Base-by-base conservation (phyloP, 2,329 filamentous ascomycete species). In the Fusarium papillatum region DNA sequence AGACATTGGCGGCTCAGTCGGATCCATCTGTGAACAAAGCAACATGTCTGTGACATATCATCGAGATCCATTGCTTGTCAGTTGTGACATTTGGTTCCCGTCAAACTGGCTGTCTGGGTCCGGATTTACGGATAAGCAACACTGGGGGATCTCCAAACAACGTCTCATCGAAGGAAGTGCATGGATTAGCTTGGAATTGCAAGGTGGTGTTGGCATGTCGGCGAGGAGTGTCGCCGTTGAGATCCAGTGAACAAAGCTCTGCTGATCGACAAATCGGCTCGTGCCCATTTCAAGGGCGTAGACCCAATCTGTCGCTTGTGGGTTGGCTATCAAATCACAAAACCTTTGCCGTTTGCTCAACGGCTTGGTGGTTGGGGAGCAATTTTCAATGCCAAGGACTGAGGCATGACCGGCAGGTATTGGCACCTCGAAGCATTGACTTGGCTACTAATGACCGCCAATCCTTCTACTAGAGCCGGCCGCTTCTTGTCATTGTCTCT, bases 381-480 rank as follows among this genome's bases (percentile, higher is more conserved):
- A 57, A 57, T 57, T 57, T 57, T 57, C 53, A 57, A 57, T 57
- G 53, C 53, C 53, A 57, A 57, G 53, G 53, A 10, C 53, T 57
- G 53, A 57, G 29, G 53, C 53, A 57, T 34, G 29, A 17, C 29
- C 29, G n/a, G 53, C 53, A 36, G 34, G 53, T 57, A 34, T 19
- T 57, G 10, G 53, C 29, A 57, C 53, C 19, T 22, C 4, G 29
- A 57, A 34, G 53, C 53, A 57, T 36, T 57, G n/a, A 22, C 53
- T 36, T 22, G 29, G 2, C 29, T 13, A 36, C 53, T 57, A n/a
- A 57, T 57, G 34, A 57, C 29, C 50, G n/a, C 19, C 13, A 34
- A 57, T 22, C 19, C 53, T 34, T 31, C 53, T 36, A 34, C 29
- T 36, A 2, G 7, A 34, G 16, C 13, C 11, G 3, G 19, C 14